A percentile compares a stretch with the other conserved stretches of the same genome.
Conservation (phyloP, 331 rosid genomes). For the Ulmus americana region DNA sequence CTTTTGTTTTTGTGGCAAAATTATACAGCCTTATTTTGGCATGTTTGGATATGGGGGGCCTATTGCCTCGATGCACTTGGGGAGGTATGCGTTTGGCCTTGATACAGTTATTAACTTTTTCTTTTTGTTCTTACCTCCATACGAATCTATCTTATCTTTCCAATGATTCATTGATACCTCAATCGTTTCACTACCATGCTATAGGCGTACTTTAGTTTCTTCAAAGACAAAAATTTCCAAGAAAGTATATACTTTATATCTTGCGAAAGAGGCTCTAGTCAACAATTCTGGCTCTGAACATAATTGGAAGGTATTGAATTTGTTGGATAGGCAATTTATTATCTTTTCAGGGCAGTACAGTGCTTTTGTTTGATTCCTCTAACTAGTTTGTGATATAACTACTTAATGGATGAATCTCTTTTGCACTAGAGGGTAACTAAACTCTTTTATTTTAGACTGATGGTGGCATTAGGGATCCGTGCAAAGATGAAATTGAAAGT, state of each 20-base stretch:
- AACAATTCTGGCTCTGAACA: constrained; percentile 25
- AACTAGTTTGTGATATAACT: not conserved
- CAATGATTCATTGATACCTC: not conserved
- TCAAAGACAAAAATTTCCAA: constrained; percentile 41
- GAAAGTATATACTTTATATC: constrained; percentile 40
- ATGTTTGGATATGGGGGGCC: constrained; percentile 75
- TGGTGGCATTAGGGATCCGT: constrained; percentile 45
- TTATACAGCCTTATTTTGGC: constrained; percentile 61
- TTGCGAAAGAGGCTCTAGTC: constrained; percentile 51
- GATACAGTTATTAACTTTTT: not conserved
- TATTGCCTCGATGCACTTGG: constrained; percentile 59
- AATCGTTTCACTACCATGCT: constrained; percentile 12
- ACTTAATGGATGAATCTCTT: not conserved
- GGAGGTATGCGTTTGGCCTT: constrained; percentile 35
- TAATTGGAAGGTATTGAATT: constrained; percentile 47
- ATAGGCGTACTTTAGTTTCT: constrained; percentile 44
- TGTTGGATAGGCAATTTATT: constrained; percentile 6
- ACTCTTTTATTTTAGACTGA: constrained; percentile 32
- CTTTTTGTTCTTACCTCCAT: not conserved
- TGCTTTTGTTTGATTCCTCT: not conserved
- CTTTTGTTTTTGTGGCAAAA: not conserved
- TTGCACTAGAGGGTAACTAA: not conserved
- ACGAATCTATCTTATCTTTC: not conserved
- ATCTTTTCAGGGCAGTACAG: not conserved
- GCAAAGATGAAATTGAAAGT: constrained; percentile 26